phyloP scores from a whole-genome alignment of 179 eudicot genomes.

The Beta lomatogona region DNA sequence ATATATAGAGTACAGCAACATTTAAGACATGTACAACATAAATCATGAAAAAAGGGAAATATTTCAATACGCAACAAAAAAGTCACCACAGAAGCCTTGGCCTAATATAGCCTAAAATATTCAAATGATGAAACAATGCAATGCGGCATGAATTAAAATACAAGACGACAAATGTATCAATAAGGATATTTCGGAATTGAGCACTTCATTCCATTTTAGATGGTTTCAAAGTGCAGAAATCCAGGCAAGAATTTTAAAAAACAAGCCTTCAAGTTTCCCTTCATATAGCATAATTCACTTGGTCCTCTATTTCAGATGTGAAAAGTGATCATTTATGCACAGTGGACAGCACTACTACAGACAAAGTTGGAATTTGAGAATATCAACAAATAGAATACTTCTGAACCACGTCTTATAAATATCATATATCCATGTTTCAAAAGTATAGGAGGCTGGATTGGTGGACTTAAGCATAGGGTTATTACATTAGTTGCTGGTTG shows the following conservation, averaged over 20 bases:
- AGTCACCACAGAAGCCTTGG: background rate
- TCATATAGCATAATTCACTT: background rate
- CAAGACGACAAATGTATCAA: background rate
- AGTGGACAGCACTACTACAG: no score
- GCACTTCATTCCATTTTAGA: constrained; percentile 2
- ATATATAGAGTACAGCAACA: no score
- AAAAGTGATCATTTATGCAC: background rate
- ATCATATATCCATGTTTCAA: background rate
- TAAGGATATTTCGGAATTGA: background rate
- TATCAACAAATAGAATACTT: background rate
- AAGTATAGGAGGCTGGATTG: background rate
- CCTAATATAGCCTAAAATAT: background rate
- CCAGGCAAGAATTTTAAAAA: background rate
- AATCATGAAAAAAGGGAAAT: background rate
- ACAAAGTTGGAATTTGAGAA: no score
- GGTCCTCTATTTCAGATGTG: background rate
- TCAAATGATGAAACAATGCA: background rate
- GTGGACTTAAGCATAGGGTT: background rate
- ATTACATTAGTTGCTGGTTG: background rate
- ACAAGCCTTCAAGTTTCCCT: background rate
- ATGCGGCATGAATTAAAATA: background rate
- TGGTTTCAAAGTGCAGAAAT: background rate
- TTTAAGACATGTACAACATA: background rate
- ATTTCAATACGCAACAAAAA: background rate
- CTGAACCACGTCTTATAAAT: background rate